A percentile compares a stretch with the other conserved stretches of the same genome.
These are phyloP conservation scores for Guadua angustifolia DNA, from an alignment of 176 grass and related monocot genomes.

Conservation along the genomic window DNA sequence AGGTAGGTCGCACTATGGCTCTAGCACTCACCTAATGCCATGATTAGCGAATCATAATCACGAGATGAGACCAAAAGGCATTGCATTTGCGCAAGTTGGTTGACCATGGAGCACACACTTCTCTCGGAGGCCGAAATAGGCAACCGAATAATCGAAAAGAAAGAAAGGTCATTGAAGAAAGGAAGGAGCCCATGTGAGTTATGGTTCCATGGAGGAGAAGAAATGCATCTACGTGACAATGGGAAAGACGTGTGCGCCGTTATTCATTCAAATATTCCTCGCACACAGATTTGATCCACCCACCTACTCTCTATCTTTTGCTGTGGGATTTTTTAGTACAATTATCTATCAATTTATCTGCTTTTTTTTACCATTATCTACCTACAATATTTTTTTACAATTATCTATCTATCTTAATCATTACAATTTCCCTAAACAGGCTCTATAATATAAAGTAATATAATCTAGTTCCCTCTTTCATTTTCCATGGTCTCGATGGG, in stretches of 20 bases:
- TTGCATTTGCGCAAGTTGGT: conserved; percentile 38
- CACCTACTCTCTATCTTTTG: background rate
- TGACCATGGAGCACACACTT: conserved; percentile 25
- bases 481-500: background rate
- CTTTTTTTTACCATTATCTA: background rate
- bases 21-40: background rate
- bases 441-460: background rate
- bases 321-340: background rate
- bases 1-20: background rate
- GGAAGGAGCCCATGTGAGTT: background rate
- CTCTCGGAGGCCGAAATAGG: background rate
- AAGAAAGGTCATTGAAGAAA: background rate
- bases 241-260: background rate
- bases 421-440: background rate
- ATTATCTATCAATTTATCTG: background rate
- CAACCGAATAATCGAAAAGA: conserved; percentile 2
- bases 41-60: conserved; percentile 40
- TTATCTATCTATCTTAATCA: background rate
- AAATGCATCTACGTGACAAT: background rate
- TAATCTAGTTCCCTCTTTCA: background rate
- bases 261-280: conserved; percentile 12
- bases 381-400: no score
- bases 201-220: background rate
- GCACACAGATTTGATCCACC: background rate
- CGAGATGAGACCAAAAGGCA: background rate